Base-by-base conservation (phyloP, 768 basidiomycete species). In the Tricholoma hemisulphureum region DNA sequence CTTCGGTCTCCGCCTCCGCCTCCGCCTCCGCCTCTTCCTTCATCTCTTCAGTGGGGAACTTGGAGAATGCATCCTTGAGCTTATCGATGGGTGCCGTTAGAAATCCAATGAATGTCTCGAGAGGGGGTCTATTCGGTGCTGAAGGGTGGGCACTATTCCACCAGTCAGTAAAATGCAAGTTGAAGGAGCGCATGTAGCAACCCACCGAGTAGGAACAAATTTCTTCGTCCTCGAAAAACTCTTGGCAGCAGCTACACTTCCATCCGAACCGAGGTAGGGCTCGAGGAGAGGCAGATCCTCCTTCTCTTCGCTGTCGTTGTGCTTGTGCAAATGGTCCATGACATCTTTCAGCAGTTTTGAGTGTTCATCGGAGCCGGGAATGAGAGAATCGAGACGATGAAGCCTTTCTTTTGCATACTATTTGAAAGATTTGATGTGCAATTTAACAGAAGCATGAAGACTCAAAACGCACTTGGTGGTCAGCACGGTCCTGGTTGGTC, bases 171-270 rank as follows among this genome's bases (percentile, higher is more conserved):
- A 16, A 37, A 37, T 37, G 14, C 6, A 16, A 37, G n/a, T n/a
- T n/a, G n/a, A n/a, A n/a, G n/a, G n/a, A n/a, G n/a, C n/a, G n/a
- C n/a, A n/a, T n/a, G n/a, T n/a, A n/a, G n/a, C n/a, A 16, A 69
- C 79, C 11, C 20, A 83, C 84, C 82, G 74, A 8, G 86, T 86
- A 0, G 85, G 86, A 5, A 75, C 84, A 58, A 86, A 83, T 60
- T 81, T 80, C 74, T 88, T 88, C 2, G 85, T 86, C 53, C 75
- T 69, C 60, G 68, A 75, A 71, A 87, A 87, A 31, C n/a, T n/a
- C n/a, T n/a, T n/a, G n/a, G 84, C 83, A 0, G 83, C 81, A n/a
- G 69, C 51, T 24, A 71, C 61, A 59, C 81, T 80, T 2, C 69
- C 75, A 1, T 80, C 75, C 4, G 67, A 60, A 11, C 81, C 79